These are phyloP conservation scores for Podila horticola DNA, from an alignment of 192 early-diverging fungal genomes.

Conservation along the genomic window DNA sequence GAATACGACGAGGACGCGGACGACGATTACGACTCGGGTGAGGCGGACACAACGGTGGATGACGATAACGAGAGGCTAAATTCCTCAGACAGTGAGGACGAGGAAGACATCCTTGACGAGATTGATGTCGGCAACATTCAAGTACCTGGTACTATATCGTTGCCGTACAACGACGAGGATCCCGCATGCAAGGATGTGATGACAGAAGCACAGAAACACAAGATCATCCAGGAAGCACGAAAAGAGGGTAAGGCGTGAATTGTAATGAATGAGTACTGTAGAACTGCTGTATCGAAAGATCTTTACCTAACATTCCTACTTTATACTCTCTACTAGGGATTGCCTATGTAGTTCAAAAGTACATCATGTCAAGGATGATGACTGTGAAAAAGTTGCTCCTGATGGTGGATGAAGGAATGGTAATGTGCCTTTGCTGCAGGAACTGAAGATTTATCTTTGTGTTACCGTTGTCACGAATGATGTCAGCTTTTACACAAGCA, in stretches of 20 bases:
- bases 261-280: neutral
- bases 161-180: constrained; percentile 27
- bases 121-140: neutral
- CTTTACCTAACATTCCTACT: neutral
- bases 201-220: constrained; percentile 25
- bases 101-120: neutral
- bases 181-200: constrained; percentile 29
- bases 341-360: constrained; percentile 28
- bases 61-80: constrained; percentile 27
- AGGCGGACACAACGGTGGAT: constrained; percentile 33
- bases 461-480: too few species aligned
- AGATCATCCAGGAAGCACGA: constrained; percentile 24
- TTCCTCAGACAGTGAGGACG: constrained; percentile 17
- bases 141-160: neutral
- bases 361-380: constrained; percentile 14
- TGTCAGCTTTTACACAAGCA: neutral
- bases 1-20: constrained; percentile 9
- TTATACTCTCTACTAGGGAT: constrained; percentile 10
- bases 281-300: neutral
- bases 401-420: constrained; percentile 15
- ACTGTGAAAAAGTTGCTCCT: constrained; percentile 40
- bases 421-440: neutral
- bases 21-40: constrained; percentile 10
- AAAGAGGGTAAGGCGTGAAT: constrained; percentile 17
- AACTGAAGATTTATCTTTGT: neutral